Evolutionary conservation across 2,329 filamentous ascomycete species (phyloP), one percentile per base, ranked within the genome.

Genomic region (Penicillium italicum): DNA sequence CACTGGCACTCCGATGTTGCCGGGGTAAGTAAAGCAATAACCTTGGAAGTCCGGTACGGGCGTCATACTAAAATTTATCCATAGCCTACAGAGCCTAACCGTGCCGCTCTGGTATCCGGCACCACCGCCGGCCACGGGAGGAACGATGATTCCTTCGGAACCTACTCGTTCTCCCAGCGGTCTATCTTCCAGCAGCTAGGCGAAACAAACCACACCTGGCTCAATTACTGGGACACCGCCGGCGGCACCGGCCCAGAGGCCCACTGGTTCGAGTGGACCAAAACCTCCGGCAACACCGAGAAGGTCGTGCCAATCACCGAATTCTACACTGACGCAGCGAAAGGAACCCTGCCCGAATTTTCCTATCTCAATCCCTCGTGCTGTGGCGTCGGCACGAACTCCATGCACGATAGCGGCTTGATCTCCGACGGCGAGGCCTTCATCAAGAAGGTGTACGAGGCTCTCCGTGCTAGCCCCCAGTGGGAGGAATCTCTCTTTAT

Each of bases 21-120:
- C 2, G 75, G 76, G 6, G 74, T 76, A 28, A 28, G 26, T 9
- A 28, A 6, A 28, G 26, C 26, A 9, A 28, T 6, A 28, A n/a
- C n/a, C n/a, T n/a, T n/a, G n/a, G n/a, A n/a, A 28, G 26, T 28
- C 26, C 26, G 8, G 6, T 9, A 8, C 6, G 26, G 26, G 6
- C 1, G 8, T 28, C 26, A 5, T 7, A 28, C 26, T 28, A 28
- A 28, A 28, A n/a, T n/a, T 9, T 6, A 6, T 28, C 26, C 2
- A 28, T 9, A 28, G 74, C 75, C 74, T 8, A 78, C 76, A 33
- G 69, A 77, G 63, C 76, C 76, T 24, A 78, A 78, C 70, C 74
- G 71, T 16, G 61, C 66, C 4, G 68, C 61, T 4, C 60, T 70
- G 4, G 45, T 67, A 22, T 63, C 70, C 4, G 71, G 71, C 5